A percentile compares a stretch with the other conserved stretches of the same genome.
Conservation (phyloP, 768 basidiomycete genomes). For the Obba rivulosa region DNA sequence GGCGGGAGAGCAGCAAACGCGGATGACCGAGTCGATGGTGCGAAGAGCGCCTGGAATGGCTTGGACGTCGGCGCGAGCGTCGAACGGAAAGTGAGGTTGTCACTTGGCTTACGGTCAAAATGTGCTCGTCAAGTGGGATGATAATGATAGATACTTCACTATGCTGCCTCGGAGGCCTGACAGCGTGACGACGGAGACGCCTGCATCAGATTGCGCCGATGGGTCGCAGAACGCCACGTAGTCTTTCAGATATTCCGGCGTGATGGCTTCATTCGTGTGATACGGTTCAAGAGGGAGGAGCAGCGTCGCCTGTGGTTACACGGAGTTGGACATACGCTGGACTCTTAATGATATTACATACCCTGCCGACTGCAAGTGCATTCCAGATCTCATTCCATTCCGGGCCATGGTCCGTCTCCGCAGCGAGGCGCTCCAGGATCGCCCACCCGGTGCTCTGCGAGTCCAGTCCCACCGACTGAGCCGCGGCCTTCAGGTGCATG, state of each 20-base stretch:
- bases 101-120: background rate
- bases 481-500: constrained; percentile 68
- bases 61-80: constrained; percentile 36
- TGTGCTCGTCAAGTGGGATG: background rate
- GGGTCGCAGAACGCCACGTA: constrained; percentile 70
- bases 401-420: constrained; percentile 40
- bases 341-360: constrained; percentile 24
- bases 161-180: constrained; percentile 79
- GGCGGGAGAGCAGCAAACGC: constrained; percentile 47
- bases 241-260: constrained; percentile 74
- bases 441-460: constrained; percentile 65
- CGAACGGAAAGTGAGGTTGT: constrained; percentile 38
- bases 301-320: constrained; percentile 58
- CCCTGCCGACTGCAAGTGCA: constrained; percentile 62
- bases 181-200: constrained; percentile 56
- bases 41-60: constrained; percentile 34
- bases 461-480: constrained; percentile 64
- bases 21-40: constrained; percentile 29
- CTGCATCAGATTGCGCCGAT: constrained; percentile 34
- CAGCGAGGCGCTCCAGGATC: constrained; percentile 66
- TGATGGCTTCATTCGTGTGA: constrained; percentile 49
- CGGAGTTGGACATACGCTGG: constrained; percentile 1
- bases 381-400: constrained; percentile 74
- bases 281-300: constrained; percentile 68
- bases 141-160: constrained; percentile 41